Base-by-base conservation (phyloP, 371 early-diverging fungal species). In the Fennellomyces sp. region DNA sequence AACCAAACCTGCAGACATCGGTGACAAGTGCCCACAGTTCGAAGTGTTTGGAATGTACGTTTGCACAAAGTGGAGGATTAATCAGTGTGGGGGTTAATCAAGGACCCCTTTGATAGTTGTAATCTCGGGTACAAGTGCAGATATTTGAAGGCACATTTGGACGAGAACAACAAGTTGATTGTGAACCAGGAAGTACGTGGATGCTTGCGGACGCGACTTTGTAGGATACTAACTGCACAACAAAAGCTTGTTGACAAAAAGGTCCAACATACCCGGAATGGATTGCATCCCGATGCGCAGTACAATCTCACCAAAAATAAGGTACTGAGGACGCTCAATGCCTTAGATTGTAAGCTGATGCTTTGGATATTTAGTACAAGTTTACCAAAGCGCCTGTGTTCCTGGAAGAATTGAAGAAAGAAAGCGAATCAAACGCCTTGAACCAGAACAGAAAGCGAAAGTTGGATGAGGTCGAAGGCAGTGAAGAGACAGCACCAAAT, bases 101-200 rank as follows among this genome's bases (percentile, higher is more conserved):
- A 50, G 28, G 8, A 19, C 15, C 5, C 30, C 28, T 26, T 31
- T 21, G 25, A 5, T 61, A 83, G 83, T 31, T 89, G 88, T 58
- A 75, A 69, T 5, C 78, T 77, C 62, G 92, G 96, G 4, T 72
- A 91, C 51, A 88, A 86, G 51, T 97, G 97, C 75, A 80, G 97
- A 13, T 95, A 65, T 63, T 75, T 92, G 23, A 68, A 67, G 2
- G 87, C 86, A 3, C 97, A 97, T 70, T 66, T 88, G 21, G 78
- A 76, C 33, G 66, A 68, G 12, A 79, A 85, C 25, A 79, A 74
- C 5, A 80, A 75, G 11, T 64, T 82, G 39, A 53, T 85, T 13
- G 66, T 78, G 1, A 75, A 84, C 55, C 82, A 89, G 54, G 82
- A 81, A 54, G 73, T 80, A 66, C 15, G 45, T 25, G 6, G 25